Conservation (phyloP, 2,329 filamentous ascomycete genomes). For the Fusarium chaquense region DNA sequence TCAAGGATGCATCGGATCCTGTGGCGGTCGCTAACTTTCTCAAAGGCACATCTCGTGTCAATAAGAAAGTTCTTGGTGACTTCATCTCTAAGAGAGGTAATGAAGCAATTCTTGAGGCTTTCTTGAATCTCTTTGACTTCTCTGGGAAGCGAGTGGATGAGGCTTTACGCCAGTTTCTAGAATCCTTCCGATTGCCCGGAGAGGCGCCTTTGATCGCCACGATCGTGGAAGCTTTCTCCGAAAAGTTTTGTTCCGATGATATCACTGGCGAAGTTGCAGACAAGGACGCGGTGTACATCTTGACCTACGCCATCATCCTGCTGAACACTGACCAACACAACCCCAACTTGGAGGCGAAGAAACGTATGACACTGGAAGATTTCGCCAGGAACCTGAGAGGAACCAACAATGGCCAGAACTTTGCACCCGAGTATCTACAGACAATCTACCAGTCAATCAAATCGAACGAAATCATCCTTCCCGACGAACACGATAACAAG, state of each 20-base stretch:
- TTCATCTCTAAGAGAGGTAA: conserved; percentile 93
- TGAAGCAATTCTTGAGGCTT: conserved; percentile 84
- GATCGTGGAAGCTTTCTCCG: conserved; percentile 87
- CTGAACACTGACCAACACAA: conserved; percentile 98
- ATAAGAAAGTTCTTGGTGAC: conserved; percentile 91
- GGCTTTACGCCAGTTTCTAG: conserved; percentile 85
- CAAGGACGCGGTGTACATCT: conserved; percentile 87
- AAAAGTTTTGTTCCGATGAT: conserved; percentile 81
- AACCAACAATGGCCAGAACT: conserved; percentile 87
- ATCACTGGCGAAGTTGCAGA: conserved; percentile 81
- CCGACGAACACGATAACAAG: conserved; percentile 96
- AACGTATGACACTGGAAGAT: conserved; percentile 85
- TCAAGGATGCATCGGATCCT: conserved; percentile 79
- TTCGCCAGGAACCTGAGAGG: conserved; percentile 92
- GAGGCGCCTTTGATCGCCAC: conserved; percentile 94
- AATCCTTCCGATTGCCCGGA: conserved; percentile 92
- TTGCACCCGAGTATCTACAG: conserved; percentile 83
- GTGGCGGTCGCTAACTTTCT: conserved; percentile 87
- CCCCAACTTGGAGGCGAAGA: conserved; percentile 81
- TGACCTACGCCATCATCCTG: conserved; percentile 97
- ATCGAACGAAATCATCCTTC: conserved; percentile 93
- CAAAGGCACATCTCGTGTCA: conserved; percentile 86
- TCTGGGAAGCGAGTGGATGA: conserved; percentile 88
- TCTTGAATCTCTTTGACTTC: conserved; percentile 91
- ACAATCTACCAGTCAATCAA: conserved; percentile 93